Conservation (phyloP, 345 rosid species). For the Streptanthus diversifolius region DNA sequence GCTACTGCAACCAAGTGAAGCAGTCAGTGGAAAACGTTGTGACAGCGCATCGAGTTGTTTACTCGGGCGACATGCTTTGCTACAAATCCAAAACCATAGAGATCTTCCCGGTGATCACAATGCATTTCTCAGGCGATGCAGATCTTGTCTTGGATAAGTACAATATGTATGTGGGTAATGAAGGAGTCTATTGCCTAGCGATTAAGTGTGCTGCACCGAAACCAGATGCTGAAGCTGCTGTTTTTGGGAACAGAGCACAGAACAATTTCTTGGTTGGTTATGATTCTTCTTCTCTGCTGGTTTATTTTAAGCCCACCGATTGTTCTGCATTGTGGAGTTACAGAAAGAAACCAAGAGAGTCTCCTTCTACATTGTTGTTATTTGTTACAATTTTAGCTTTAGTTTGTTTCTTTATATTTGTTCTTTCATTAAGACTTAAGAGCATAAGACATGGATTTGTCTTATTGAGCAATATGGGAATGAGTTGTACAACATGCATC, state of each 20-base stretch:
- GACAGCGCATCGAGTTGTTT: background rate
- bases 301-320: slow-evolving; percentile 9
- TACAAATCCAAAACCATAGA: background rate
- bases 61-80: background rate
- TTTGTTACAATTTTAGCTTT: background rate
- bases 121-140: slow-evolving; percentile 3
- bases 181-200: background rate
- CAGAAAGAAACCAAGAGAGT: background rate
- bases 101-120: background rate
- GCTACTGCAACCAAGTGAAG: slow-evolving; percentile 5
- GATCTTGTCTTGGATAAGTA: background rate
- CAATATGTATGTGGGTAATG: background rate
- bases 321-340: slow-evolving; percentile 2
- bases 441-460: background rate
- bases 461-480: background rate
- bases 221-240: background rate
- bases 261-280: slow-evolving; percentile 17
- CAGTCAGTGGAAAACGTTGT: background rate
- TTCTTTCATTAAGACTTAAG: background rate
- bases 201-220: background rate
- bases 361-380: background rate
- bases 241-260: slow-evolving; percentile 19
- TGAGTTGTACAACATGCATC: no score
- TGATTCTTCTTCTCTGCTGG: background rate
- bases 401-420: background rate